phyloP scores from a whole-genome alignment of 2,329 filamentous ascomycete genomes.

The Xylariaceae sp. region DNA sequence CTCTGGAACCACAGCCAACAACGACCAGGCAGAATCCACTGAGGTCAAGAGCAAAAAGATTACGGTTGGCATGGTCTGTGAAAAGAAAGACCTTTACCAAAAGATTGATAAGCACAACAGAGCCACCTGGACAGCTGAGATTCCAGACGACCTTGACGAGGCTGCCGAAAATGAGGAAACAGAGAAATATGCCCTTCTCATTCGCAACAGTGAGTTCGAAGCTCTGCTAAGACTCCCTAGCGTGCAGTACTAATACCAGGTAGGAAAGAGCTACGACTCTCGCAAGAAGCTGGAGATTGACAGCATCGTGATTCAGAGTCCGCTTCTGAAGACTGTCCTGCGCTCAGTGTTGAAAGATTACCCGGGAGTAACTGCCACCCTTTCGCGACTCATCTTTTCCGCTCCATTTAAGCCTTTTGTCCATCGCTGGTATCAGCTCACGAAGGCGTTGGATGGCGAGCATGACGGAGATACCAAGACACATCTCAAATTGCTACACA shows the following conservation, averaged over 20 bases:
- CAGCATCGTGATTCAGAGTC: constrained; percentile 54
- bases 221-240: neutral
- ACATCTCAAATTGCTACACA: constrained; percentile 45
- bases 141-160: constrained; percentile 50
- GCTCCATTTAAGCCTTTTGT: constrained; percentile 59
- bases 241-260: neutral
- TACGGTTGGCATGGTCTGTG: constrained; percentile 17
- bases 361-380: constrained; percentile 54
- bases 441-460: constrained; percentile 35
- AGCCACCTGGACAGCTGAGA: constrained; percentile 49
- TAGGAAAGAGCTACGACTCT: constrained; percentile 48
- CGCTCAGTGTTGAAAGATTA: constrained; percentile 52
- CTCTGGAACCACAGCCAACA: neutral
- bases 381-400: constrained; percentile 56
- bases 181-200: constrained; percentile 56
- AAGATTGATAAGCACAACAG: constrained; percentile 44
- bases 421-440: constrained; percentile 56
- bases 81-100: constrained; percentile 19
- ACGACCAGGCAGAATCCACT: neutral
- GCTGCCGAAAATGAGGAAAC: constrained; percentile 57
- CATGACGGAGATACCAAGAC: constrained; percentile 43
- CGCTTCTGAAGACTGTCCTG: constrained; percentile 55
- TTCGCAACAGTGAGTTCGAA: constrained; percentile 51
- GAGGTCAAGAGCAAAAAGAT: neutral
- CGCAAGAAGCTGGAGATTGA: constrained; percentile 51